These are phyloP conservation scores for Fraxinus cuspidata DNA, from an alignment of 257 asterid genomes.

Conservation along the genomic window DNA sequence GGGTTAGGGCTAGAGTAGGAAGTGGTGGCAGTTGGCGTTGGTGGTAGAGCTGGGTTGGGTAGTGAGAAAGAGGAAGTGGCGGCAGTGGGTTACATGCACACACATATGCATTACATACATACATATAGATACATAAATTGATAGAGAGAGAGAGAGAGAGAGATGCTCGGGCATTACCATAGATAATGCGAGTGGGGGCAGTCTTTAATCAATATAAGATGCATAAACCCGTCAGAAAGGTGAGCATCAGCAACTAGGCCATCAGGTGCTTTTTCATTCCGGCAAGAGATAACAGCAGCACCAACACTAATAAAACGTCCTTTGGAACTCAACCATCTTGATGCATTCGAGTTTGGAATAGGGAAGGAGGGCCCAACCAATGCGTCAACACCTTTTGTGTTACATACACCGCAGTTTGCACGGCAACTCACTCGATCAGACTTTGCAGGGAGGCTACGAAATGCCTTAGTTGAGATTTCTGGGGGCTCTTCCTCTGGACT, in stretches of 20 bases:
- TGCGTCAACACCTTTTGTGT: constrained; percentile 35
- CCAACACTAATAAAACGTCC: constrained; percentile 87
- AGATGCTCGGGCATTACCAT: constrained; percentile 42
- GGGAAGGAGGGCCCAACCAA: constrained; percentile 30
- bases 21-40: no score
- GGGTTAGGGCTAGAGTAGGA: no score
- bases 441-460: constrained; percentile 49
- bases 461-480: constrained; percentile 33
- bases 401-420: constrained; percentile 78
- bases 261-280: constrained; percentile 91
- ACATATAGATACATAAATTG: no score
- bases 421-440: constrained; percentile 54
- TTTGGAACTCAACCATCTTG: constrained; percentile 69
- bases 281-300: constrained; percentile 95
- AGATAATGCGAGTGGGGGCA: constrained; percentile 85
- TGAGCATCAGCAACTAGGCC: constrained; percentile 98
- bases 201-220: constrained; percentile 75
- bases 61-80: no score
- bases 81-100: no score
- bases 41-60: no score
- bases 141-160: constrained; percentile 6
- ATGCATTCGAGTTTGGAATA: constrained; percentile 41
- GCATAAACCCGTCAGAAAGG: constrained; percentile 92
- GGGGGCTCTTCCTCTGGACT: constrained; percentile 41
- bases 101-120: no score